phyloP scores from a whole-genome alignment of 176 grass and related monocot species.

The Aegilops umbellulata region DNA sequence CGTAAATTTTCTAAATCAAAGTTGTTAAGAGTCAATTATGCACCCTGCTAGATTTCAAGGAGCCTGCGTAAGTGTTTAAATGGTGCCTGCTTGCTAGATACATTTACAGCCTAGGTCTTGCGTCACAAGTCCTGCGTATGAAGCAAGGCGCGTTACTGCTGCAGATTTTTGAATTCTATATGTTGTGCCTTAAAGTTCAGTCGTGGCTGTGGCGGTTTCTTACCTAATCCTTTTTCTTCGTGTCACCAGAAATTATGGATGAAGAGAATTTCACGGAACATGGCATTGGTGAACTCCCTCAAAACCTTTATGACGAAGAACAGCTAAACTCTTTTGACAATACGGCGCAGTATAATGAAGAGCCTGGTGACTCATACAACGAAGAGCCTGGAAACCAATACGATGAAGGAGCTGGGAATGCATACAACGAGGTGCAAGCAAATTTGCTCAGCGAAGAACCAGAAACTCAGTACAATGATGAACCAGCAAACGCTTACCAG shows the following conservation, averaged over 20 bases:
- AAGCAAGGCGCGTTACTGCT: not conserved
- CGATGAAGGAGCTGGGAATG: constrained; percentile 14
- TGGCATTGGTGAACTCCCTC: constrained; percentile 15
- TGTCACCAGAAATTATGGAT: constrained; percentile 63
- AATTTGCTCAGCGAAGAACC: constrained; percentile 27
- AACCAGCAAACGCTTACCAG: constrained; percentile 21
- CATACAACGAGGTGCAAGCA: constrained; percentile 25
- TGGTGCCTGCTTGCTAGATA: not conserved
- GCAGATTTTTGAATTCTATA: not conserved
- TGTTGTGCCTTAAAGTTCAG: not conserved
- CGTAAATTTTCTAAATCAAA: not conserved
- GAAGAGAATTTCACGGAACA: constrained; percentile 37
- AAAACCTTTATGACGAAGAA: constrained; percentile 22
- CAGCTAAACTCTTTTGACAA: constrained; percentile 13
- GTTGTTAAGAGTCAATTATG: not conserved
- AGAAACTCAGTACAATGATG: constrained; percentile 31
- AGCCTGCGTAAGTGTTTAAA: not conserved
- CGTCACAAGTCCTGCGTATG: not conserved
- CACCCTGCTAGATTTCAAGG: not conserved
- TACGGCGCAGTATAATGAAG: constrained; percentile 3
- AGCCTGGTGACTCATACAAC: not conserved
- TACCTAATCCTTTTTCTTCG: not conserved
- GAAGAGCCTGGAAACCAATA: constrained; percentile 19
- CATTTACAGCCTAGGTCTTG: not conserved
- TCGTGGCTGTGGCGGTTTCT: not conserved